Evolutionary conservation across 805 yeast species (phyloP).

Genomic region (Tetrapisispora phaffii): DNA sequence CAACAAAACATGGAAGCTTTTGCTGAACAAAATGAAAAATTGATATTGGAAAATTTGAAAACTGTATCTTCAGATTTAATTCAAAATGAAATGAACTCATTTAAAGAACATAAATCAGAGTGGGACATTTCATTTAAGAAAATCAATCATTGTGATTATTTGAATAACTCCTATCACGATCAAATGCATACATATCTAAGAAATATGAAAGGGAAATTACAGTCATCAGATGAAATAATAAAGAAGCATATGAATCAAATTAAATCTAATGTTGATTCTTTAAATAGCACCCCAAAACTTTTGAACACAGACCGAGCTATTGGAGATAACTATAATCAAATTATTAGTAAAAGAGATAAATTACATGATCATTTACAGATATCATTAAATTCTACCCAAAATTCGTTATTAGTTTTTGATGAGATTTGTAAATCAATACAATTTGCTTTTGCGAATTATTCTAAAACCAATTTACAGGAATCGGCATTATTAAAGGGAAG

Average conservation of each 20-base stretch:
- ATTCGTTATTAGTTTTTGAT: slow-evolving; percentile 8
- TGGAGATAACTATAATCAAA: slow-evolving; percentile 10
- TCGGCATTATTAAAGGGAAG: not conserved
- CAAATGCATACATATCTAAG: slow-evolving; percentile 12
- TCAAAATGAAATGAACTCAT: slow-evolving; percentile 21
- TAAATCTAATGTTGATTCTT: slow-evolving; percentile 12
- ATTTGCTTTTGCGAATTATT: slow-evolving; percentile 1
- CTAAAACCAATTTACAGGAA: not conserved
- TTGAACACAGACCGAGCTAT: slow-evolving; percentile 10
- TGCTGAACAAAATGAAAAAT: slow-evolving; percentile 16
- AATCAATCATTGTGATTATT: slow-evolving; percentile 27
- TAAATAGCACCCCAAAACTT: not conserved
- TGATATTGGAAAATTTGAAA: slow-evolving; percentile 20
- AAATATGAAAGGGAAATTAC: slow-evolving; percentile 13
- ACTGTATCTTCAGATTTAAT: slow-evolving; percentile 23
- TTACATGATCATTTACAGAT: slow-evolving; percentile 9
- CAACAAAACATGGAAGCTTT: slow-evolving; percentile 18
- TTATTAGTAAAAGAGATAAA: slow-evolving; percentile 12
- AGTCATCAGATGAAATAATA: slow-evolving; percentile 11
- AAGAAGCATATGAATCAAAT: slow-evolving; percentile 12
- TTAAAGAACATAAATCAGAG: slow-evolving; percentile 23
- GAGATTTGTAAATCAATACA: slow-evolving; percentile 7
- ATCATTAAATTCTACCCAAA: slow-evolving; percentile 2
- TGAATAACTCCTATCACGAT: slow-evolving; percentile 18
- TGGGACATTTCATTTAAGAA: slow-evolving; percentile 26